phyloP scores from a whole-genome alignment of 768 basidiomycete species.

The Amanita exitialis region DNA sequence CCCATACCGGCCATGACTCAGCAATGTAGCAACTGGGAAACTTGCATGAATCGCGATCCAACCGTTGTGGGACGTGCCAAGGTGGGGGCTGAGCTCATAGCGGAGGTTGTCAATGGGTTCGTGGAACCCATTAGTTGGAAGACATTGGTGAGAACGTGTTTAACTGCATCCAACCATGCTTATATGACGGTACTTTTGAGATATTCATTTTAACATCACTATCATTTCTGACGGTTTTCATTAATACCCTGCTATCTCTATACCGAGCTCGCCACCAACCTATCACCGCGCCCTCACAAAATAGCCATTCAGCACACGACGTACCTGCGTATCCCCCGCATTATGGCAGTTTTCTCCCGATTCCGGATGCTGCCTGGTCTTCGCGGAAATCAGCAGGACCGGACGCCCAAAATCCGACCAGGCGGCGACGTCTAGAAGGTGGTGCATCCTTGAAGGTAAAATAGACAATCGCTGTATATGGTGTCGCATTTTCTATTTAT shows the following conservation, averaged over 20 bases:
- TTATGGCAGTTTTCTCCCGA: conserved; percentile 37
- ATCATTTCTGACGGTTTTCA: conserved; percentile 68
- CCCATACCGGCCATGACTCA: conserved; percentile 83
- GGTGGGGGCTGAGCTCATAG: conserved; percentile 90
- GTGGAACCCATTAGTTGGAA: conserved; percentile 98
- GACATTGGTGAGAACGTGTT: conserved; percentile 58
- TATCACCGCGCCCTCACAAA: conserved; percentile 14
- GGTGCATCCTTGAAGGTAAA: conserved; percentile 46
- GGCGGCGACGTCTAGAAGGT: conserved; percentile 47
- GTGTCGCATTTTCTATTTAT: background rate
- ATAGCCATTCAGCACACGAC: conserved; percentile 12
- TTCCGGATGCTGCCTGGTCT: conserved; percentile 36
- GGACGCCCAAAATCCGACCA: conserved; percentile 33
- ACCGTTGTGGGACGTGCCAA: conserved; percentile 80
- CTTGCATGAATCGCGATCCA: conserved; percentile 93
- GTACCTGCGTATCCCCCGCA: conserved; percentile 31
- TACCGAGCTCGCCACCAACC: conserved; percentile 62
- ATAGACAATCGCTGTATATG: conserved; percentile 16
- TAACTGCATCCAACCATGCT: background rate
- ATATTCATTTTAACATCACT: conserved; percentile 68
- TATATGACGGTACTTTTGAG: conserved; percentile 24
- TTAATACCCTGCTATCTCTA: conserved; percentile 70
- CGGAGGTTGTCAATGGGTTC: conserved; percentile 93
- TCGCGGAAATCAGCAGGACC: conserved; percentile 30
- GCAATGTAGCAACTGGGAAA: conserved; percentile 85